A percentile compares a stretch with the other conserved stretches of the same genome.
Conservation (phyloP, 2,329 filamentous ascomycete species). For the Monascus ruber region DNA sequence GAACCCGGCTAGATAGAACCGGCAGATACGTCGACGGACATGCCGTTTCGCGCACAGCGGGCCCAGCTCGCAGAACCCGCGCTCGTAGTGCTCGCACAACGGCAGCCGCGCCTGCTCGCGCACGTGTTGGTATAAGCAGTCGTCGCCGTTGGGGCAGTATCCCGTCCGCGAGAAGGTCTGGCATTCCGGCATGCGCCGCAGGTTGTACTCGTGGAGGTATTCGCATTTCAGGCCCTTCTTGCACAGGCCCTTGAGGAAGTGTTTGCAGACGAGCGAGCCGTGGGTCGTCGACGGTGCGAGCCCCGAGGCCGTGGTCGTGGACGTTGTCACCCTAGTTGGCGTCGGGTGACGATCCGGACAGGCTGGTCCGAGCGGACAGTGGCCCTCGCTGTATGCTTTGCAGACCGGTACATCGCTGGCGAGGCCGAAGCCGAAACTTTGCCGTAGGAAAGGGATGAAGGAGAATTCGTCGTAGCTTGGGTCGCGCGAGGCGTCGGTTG, state of each 20-base stretch:
- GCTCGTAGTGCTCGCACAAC: conserved; percentile 82
- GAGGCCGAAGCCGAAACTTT: conserved; percentile 75
- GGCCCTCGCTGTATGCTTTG: conserved; percentile 72
- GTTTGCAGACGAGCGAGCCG: conserved; percentile 78
- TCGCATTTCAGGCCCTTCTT: conserved; percentile 97
- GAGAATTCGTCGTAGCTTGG: conserved; percentile 55
- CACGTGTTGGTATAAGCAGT: conserved; percentile 87
- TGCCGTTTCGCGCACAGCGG: conserved; percentile 82
- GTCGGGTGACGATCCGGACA: conserved; percentile 74
- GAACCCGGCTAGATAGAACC: conserved; percentile 84
- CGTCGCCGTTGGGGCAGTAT: conserved; percentile 93
- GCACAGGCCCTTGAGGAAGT: conserved; percentile 93
- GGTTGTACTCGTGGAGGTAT: conserved; percentile 96
- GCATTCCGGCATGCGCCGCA: conserved; percentile 96
- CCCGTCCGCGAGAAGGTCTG: conserved; percentile 90
- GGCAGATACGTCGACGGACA: conserved; percentile 67
- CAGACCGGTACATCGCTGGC: conserved; percentile 69
- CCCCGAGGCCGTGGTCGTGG: conserved; percentile 31
- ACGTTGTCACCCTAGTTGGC: conserved; percentile 33
- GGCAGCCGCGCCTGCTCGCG: conserved; percentile 69
- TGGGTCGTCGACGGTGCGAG: conserved; percentile 30
- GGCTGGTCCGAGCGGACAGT: conserved; percentile 72
- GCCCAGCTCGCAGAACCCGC: conserved; percentile 86
- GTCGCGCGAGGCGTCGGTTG: conserved; percentile 23
- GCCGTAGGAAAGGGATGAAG: conserved; percentile 75